Evolutionary conservation across 2,329 filamentous ascomycete genomes (phyloP).

Genomic region (Camptophora hylomeconis): DNA sequence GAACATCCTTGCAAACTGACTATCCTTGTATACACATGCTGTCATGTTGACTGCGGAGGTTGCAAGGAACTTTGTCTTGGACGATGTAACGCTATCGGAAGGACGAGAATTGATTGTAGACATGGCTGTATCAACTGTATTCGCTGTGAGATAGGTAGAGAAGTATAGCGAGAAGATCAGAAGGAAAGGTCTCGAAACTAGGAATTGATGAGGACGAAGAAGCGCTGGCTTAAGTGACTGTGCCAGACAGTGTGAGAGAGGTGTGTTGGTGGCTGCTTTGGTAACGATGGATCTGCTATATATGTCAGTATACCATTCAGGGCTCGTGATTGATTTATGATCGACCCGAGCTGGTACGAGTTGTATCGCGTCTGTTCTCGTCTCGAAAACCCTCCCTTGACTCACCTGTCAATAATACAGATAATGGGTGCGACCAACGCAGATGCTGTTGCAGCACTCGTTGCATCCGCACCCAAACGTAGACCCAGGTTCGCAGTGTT

Average conservation of each 20-base stretch:
- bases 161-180: constrained; percentile 56
- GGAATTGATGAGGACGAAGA: constrained; percentile 28
- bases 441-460: constrained; percentile 59
- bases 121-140: constrained; percentile 66
- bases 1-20: constrained; percentile 69
- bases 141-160: constrained; percentile 80
- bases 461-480: constrained; percentile 54
- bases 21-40: constrained; percentile 72
- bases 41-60: constrained; percentile 73
- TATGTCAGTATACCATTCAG: constrained; percentile 8
- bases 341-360: background rate
- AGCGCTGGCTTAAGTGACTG: constrained; percentile 28
- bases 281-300: constrained; percentile 33
- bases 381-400: too few species aligned
- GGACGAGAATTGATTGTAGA: constrained; percentile 49
- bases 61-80: constrained; percentile 66
- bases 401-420: constrained; percentile 73
- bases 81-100: constrained; percentile 54
- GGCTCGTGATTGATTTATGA: background rate
- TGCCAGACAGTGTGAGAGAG: constrained; percentile 28
- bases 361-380: background rate
- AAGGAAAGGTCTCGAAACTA: constrained; percentile 34
- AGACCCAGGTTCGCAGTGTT: constrained; percentile 61
- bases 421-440: constrained; percentile 71
- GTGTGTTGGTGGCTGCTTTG: constrained; percentile 29